Evolutionary conservation across 768 basidiomycete genomes (phyloP), one percentile per base, ranked within the genome.

Genomic region (Calocybe cyanea): DNA sequence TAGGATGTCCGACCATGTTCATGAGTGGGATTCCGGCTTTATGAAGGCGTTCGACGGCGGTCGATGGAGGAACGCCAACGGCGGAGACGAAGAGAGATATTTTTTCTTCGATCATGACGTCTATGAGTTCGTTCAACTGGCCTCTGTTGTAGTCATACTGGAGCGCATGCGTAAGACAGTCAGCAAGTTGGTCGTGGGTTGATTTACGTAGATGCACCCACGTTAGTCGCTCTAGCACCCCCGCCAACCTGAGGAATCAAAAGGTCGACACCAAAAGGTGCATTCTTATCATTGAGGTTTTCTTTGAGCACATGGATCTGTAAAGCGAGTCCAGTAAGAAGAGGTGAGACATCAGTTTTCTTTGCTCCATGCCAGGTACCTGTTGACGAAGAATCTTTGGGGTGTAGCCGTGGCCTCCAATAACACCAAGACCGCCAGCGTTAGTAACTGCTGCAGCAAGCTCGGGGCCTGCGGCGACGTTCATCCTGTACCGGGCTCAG

Each of bases 1-100:
- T 95, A 10, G 92, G 92, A 59, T 92, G 89, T n/a, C 93, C 93
- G 48, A 95, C 85, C 89, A 92, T 92, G 68, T 94, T 93, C 90
- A 92, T 93, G 55, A 93, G 74, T 30, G 83, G 76, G 50, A 95
- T 92, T 11, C 88, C 85, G 10, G 88, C 88, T 55, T 79, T 67
- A 68, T 96, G 93, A 33, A 96, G 72, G 53, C 71, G 78, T 23
- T 93, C 87, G 28, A 96, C 87, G 24, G 76, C 84, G 51, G 81
- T 75, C 57, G 77, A 77, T 3, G 93, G 88, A 1, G 93, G 93
- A 4, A 95, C 81, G 53, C 92, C 92, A 35, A 93, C 77, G 23
- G 92, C 92, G 52, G 84, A 96, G 46, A 97, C 93, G 63, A 97
- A 97, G 9, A 97, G 80, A 20, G 78, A 68, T 0, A 90, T 69